phyloP scores from a whole-genome alignment of 345 rosid genomes.

The Citrus medica region DNA sequence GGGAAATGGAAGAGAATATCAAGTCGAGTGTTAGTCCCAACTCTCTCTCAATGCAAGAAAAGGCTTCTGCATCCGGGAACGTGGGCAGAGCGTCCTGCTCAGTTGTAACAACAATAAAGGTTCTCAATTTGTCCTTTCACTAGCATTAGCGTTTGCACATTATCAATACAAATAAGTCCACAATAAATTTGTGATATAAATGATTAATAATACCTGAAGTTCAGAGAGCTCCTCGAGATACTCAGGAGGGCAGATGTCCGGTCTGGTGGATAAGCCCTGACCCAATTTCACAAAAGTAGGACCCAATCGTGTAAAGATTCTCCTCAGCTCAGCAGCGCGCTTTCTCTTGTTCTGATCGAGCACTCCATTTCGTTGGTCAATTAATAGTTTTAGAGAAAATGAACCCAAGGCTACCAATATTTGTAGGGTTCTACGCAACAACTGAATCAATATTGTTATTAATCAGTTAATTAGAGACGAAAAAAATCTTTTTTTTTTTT shows the following conservation, averaged over 20 bases:
- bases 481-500: no score
- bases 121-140: background rate
- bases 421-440: constrained; percentile 62
- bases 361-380: constrained; percentile 67
- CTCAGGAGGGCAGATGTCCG: constrained; percentile 92
- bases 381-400: constrained; percentile 55
- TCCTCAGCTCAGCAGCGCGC: constrained; percentile 62
- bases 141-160: background rate
- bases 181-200: no score
- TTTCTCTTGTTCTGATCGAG: constrained; percentile 65
- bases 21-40: constrained; percentile 68
- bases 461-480: background rate
- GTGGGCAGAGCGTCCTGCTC: constrained; percentile 93
- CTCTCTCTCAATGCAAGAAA: constrained; percentile 86
- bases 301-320: constrained; percentile 77
- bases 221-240: constrained; percentile 85
- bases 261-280: constrained; percentile 95
- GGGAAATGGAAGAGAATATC: constrained; percentile 64
- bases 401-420: constrained; percentile 64
- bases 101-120: background rate
- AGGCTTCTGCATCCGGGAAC: constrained; percentile 91
- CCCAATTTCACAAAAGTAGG: constrained; percentile 98
- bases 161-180: no score
- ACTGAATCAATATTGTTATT: constrained; percentile 34
- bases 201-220: constrained; percentile 62